phyloP scores from a whole-genome alignment of 1,284 basidiomycete species.

The Volvariella surrecta region DNA sequence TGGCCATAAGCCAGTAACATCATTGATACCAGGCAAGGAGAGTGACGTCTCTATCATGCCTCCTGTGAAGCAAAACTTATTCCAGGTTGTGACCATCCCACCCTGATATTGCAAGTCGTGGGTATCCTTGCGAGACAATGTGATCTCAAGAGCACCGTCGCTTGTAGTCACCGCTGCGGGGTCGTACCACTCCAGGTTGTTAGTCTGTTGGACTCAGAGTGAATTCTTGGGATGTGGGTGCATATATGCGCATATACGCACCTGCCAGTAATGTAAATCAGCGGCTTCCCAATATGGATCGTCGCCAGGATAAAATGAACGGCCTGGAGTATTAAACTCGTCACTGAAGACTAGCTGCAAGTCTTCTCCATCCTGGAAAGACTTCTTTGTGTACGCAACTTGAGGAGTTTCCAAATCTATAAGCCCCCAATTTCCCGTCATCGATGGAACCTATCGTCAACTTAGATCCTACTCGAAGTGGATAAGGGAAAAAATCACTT shows the following conservation, averaged over 20 bases:
- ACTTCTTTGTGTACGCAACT: conserved; percentile 48
- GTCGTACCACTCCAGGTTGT: conserved; percentile 56
- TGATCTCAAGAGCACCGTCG: conserved; percentile 76
- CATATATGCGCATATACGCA: conserved; percentile 12
- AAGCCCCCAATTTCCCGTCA: conserved; percentile 58
- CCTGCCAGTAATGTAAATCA: conserved; percentile 46
- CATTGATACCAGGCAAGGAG: conserved; percentile 73
- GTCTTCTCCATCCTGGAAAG: conserved; percentile 40
- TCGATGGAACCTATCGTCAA: conserved; percentile 47
- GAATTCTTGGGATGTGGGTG: not conserved
- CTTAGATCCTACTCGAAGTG: conserved; percentile 13
- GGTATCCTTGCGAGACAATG: conserved; percentile 52
- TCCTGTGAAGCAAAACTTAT: conserved; percentile 93
- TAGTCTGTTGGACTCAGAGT: conserved; percentile 24
- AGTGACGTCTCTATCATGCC: conserved; percentile 68
- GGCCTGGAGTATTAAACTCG: conserved; percentile 78
- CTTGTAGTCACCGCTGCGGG: conserved; percentile 76
- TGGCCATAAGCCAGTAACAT: conserved; percentile 56
- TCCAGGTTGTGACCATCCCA: conserved; percentile 71
- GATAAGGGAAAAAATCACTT: conserved; percentile 38
- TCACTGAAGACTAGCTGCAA: conserved; percentile 80
- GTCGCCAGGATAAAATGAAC: conserved; percentile 72
- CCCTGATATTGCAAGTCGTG: conserved; percentile 75
- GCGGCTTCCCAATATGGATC: conserved; percentile 76
- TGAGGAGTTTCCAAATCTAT: conserved; percentile 75